phyloP scores from a whole-genome alignment of 2,329 filamentous ascomycete genomes.

The Trichocomaceae sp. region DNA sequence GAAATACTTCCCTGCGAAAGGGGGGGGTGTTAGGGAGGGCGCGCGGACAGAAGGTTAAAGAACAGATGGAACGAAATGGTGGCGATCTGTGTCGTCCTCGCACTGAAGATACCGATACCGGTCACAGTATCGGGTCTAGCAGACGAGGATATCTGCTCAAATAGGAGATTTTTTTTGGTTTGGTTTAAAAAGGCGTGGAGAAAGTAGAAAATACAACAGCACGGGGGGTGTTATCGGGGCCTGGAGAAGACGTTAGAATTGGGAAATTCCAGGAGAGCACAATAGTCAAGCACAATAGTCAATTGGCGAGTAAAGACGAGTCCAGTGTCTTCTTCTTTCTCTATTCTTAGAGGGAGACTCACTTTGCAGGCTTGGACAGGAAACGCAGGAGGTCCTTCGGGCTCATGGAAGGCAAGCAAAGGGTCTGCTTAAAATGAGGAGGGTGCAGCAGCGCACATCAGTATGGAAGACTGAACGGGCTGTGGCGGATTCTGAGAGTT shows the following conservation, averaged over 20 bases:
- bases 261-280: neutral
- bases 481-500: neutral
- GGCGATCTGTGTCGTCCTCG: constrained; percentile 57
- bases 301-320: neutral
- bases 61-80: constrained; percentile 86
- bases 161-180: constrained; percentile 3
- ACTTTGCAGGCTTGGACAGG: constrained; percentile 93
- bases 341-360: constrained; percentile 32
- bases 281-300: neutral
- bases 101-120: constrained; percentile 77
- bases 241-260: constrained; percentile 30
- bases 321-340: neutral
- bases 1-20: constrained; percentile 44
- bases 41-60: constrained; percentile 72
- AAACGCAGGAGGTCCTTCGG: constrained; percentile 84
- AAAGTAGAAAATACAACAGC: constrained; percentile 10
- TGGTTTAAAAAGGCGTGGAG: constrained; percentile 15
- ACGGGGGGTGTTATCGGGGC: constrained; percentile 56
- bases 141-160: constrained; percentile 62
- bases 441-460: constrained; percentile 29
- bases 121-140: constrained; percentile 75
- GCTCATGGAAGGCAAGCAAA: constrained; percentile 67
- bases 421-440: constrained; percentile 28
- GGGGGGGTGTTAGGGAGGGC: constrained; percentile 80
- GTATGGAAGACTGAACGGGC: constrained; percentile 8